Conservation (phyloP, 2,329 filamentous ascomycete genomes). For the Calonectria hongkongensis region DNA sequence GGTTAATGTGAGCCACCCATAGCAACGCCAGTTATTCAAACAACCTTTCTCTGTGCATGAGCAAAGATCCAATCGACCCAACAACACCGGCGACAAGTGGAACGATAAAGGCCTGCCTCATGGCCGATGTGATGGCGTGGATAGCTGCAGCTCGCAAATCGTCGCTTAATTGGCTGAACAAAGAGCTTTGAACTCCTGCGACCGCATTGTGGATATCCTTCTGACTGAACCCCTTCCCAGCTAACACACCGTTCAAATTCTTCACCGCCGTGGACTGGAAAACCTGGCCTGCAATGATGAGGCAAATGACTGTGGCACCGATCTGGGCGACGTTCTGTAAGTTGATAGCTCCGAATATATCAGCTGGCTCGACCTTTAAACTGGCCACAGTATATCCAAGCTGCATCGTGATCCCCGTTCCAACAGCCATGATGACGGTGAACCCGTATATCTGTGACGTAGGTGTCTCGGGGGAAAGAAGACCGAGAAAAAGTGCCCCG, state of each 20-base stretch:
- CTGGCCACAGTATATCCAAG: neutral
- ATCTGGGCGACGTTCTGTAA: constrained; percentile 11
- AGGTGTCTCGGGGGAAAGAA: neutral
- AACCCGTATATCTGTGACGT: constrained; percentile 3
- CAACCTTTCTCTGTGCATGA: neutral
- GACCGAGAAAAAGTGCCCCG: neutral
- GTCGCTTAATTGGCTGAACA: neutral
- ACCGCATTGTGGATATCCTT: neutral
- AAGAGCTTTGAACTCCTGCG: neutral
- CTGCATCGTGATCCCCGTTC: neutral
- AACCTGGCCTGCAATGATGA: neutral
- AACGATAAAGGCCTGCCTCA: neutral
- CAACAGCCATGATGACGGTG: neutral
- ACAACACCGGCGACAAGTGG: neutral
- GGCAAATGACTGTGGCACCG: neutral
- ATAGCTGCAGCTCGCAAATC: neutral
- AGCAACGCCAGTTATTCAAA: neutral
- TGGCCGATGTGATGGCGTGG: neutral
- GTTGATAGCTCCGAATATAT: neutral
- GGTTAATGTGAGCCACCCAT: neutral
- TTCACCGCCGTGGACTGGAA: constrained; percentile 4
- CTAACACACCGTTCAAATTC: neutral
- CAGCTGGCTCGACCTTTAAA: neutral
- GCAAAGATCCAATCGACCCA: neutral
- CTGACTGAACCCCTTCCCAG: neutral